A percentile compares a stretch with the other conserved stretches of the same genome.
Conservation (phyloP, 495 filamentous ascomycete species). For the Hypoxylon trugodes region DNA sequence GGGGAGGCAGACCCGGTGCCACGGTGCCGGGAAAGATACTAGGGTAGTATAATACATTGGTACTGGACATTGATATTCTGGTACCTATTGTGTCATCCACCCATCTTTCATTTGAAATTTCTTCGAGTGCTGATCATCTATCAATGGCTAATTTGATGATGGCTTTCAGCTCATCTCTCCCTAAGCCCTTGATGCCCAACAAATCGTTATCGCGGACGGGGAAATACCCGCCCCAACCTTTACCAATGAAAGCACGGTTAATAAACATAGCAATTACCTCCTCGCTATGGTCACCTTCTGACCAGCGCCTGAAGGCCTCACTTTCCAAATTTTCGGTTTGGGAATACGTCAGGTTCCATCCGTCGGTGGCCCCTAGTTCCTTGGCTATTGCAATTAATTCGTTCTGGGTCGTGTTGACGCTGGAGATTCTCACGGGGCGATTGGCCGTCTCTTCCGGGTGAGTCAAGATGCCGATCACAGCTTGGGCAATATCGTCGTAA, state of each 20-base stretch:
- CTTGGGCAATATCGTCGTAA: slow-evolving; percentile 35
- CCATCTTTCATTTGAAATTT: slow-evolving; percentile 2
- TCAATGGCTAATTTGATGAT: slow-evolving; percentile 36
- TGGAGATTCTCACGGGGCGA: slow-evolving; percentile 36
- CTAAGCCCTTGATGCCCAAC: slow-evolving; percentile 34
- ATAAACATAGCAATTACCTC: slow-evolving; percentile 42
- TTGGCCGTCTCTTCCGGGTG: slow-evolving; percentile 39
- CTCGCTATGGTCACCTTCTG: slow-evolving; percentile 40
- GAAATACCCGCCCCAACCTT: slow-evolving; percentile 41
- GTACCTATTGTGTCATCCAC: slow-evolving; percentile 17
- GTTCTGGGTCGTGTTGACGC: slow-evolving; percentile 37
- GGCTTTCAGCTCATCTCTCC: slow-evolving; percentile 33
- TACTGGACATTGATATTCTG: slow-evolving; percentile 6
- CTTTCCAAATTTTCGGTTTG: slow-evolving; percentile 32
- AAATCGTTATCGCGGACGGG: slow-evolving; percentile 35
- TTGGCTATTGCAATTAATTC: slow-evolving; percentile 38
- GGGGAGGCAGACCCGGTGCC: slow-evolving; percentile 19
- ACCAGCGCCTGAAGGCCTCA: slow-evolving; percentile 32
- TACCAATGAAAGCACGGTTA: slow-evolving; percentile 37
- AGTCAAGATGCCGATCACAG: slow-evolving; percentile 38
- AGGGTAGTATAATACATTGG: slow-evolving; percentile 3
- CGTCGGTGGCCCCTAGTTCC: slow-evolving; percentile 32
- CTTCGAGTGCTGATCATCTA: slow-evolving; percentile 12
- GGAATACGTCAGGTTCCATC: slow-evolving; percentile 37
- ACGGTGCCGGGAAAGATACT: slow-evolving; percentile 16